Evolutionary conservation across 257 asterid species (phyloP).

Genomic region (Plantago elongata): DNA sequence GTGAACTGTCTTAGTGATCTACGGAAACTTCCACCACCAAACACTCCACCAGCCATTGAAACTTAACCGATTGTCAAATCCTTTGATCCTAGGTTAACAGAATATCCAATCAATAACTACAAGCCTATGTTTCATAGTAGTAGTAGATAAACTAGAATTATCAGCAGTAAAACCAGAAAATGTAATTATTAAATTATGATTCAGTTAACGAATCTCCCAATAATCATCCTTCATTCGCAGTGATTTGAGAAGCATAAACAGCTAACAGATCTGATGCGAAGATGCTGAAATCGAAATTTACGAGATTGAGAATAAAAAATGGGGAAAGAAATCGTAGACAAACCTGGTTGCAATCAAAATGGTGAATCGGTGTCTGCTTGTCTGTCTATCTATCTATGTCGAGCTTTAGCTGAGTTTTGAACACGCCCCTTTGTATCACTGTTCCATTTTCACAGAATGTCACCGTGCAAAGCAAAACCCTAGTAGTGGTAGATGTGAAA

Average conservation of each 20-base stretch:
- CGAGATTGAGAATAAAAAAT: not conserved
- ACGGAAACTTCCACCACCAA: slow-evolving; percentile 2
- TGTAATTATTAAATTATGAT: not conserved
- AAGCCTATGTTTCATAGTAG: not conserved
- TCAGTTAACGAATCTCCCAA: not conserved
- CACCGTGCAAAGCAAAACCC: too few relatives aligned
- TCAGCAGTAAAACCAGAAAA: too few relatives aligned
- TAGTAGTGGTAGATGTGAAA: too few relatives aligned
- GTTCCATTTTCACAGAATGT: too few relatives aligned
- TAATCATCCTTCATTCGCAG: too few relatives aligned
- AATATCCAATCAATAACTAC: not conserved
- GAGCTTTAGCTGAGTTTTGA: too few relatives aligned
- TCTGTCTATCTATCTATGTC: too few relatives aligned
- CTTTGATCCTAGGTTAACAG: not conserved
- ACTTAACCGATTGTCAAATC: not conserved
- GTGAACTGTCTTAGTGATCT: slow-evolving; percentile 8
- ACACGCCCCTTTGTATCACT: too few relatives aligned
- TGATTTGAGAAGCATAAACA: not conserved
- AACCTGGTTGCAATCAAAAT: not conserved
- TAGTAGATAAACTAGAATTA: not conserved
- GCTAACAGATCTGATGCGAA: not conserved
- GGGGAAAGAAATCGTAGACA: not conserved
- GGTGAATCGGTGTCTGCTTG: not conserved
- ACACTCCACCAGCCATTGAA: slow-evolving; percentile 2
- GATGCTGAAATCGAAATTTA: too few relatives aligned